Evolutionary conservation across 2,329 filamentous ascomycete genomes (phyloP).

Genomic region (Dendrostoma leiphaemia): DNA sequence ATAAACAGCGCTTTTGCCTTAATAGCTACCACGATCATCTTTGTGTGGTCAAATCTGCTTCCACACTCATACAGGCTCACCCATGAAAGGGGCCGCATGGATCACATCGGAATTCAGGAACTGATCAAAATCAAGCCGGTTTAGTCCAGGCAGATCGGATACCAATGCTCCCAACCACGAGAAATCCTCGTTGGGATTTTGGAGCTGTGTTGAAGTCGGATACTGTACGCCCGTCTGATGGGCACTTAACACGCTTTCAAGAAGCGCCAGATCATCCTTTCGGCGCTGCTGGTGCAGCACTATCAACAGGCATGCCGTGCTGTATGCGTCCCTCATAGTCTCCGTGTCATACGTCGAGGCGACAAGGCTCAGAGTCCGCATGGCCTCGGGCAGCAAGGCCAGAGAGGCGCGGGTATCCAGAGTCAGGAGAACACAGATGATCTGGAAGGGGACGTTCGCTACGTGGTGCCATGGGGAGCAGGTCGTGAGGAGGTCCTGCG

Average conservation of each 20-base stretch:
- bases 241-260: slow-evolving; percentile 38
- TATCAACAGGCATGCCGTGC: slow-evolving; percentile 52
- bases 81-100: slow-evolving; percentile 2
- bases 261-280: slow-evolving; percentile 37
- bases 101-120: slow-evolving; percentile 22
- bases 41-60: neutral
- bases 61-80: neutral
- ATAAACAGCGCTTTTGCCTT: too few relatives aligned
- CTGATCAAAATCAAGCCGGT: slow-evolving; percentile 42
- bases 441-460: slow-evolving; percentile 59
- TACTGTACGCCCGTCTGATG: slow-evolving; percentile 28
- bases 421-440: slow-evolving; percentile 53
- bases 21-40: neutral
- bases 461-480: slow-evolving; percentile 57
- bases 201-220: neutral
- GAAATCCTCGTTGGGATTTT: slow-evolving; percentile 31
- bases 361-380: slow-evolving; percentile 44
- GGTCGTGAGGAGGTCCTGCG: slow-evolving; percentile 41
- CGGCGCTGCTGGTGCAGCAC: slow-evolving; percentile 50
- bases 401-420: slow-evolving; percentile 52
- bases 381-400: slow-evolving; percentile 46
- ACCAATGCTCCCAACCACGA: slow-evolving; percentile 42
- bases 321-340: slow-evolving; percentile 51
- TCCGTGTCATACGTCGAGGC: slow-evolving; percentile 42
- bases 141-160: slow-evolving; percentile 41